phyloP scores from a whole-genome alignment of 352 stramenopile species.

The Phytophthora syringae region DNA sequence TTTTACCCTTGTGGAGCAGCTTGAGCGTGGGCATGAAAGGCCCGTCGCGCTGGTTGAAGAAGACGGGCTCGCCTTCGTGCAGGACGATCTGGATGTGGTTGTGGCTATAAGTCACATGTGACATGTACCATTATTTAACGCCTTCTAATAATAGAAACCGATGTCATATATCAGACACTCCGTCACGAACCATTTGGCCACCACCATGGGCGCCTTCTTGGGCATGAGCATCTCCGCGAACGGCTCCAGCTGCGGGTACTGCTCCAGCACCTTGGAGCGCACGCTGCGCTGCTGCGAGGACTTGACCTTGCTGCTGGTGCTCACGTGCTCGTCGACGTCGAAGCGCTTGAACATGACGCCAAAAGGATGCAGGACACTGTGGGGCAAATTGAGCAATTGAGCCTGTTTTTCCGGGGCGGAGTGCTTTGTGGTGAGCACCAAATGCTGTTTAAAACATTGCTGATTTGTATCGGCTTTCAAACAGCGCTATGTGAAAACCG shows the following conservation, averaged over 20 bases:
- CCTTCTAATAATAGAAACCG: neutral
- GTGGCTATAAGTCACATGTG: slow-evolving; percentile 60
- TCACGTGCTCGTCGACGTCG: slow-evolving; percentile 94
- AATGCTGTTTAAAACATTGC: no score
- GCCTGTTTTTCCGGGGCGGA: no score
- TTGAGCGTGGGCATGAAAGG: slow-evolving; percentile 97
- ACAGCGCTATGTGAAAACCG: no score
- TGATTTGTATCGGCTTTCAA: no score
- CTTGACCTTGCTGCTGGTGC: slow-evolving; percentile 97
- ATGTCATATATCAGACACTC: slow-evolving; percentile 25
- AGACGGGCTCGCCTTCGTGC: slow-evolving; percentile 91
- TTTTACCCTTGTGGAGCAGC: slow-evolving; percentile 93
- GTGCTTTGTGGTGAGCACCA: no score
- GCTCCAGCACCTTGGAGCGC: slow-evolving; percentile 93
- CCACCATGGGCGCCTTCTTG: slow-evolving; percentile 95
- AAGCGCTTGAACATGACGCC: slow-evolving; percentile 96
- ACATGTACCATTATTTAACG: slow-evolving; percentile 8
- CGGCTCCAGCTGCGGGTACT: slow-evolving; percentile 92
- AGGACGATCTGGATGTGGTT: slow-evolving; percentile 93
- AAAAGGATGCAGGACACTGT: no score
- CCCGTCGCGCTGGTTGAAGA: slow-evolving; percentile 97
- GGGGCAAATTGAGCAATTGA: no score
- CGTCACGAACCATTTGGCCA: slow-evolving; percentile 86
- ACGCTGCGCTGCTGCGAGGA: slow-evolving; percentile 96
- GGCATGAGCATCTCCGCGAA: slow-evolving; percentile 91